phyloP scores from a whole-genome alignment of 805 yeast species.

The Torulaspora indica region DNA sequence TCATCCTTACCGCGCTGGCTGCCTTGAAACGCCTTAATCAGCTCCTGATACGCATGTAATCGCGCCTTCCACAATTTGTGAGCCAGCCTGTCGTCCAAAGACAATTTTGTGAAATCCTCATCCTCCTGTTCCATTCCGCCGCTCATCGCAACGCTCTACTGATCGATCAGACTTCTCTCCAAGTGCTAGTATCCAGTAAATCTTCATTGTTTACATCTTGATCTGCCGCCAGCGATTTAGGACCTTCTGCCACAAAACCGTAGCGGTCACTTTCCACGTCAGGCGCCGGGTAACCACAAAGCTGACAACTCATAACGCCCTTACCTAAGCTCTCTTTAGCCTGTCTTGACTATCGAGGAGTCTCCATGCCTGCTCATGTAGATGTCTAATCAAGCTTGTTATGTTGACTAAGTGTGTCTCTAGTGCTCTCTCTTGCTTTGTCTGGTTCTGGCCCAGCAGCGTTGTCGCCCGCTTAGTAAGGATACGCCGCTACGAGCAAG shows the following conservation, averaged over 20 bases:
- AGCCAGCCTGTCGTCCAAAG: constrained; percentile 59
- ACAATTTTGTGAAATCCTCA: constrained; percentile 56
- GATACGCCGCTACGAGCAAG: constrained; percentile 7
- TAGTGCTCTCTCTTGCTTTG: not conserved
- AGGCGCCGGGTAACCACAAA: not conserved
- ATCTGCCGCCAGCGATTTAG: constrained; percentile 2
- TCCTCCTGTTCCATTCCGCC: constrained; percentile 37
- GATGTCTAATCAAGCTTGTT: not conserved
- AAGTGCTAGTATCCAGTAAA: not conserved
- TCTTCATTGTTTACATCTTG: constrained; percentile 7
- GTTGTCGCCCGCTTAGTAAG: constrained; percentile 14
- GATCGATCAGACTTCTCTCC: not conserved
- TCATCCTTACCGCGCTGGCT: constrained; percentile 19
- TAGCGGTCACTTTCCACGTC: not conserved
- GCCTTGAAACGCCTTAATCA: constrained; percentile 49
- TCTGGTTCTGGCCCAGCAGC: constrained; percentile 5
- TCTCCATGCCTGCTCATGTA: no score
- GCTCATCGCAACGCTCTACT: constrained; percentile 4
- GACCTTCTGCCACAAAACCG: constrained; percentile 5
- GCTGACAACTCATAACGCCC: no score
- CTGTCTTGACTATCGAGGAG: no score
- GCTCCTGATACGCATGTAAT: constrained; percentile 68
- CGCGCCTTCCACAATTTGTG: constrained; percentile 90
- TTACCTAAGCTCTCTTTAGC: no score
- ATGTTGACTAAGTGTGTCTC: not conserved